phyloP scores from a whole-genome alignment of 495 filamentous ascomycete genomes.

The Aspergillus conjunctus region DNA sequence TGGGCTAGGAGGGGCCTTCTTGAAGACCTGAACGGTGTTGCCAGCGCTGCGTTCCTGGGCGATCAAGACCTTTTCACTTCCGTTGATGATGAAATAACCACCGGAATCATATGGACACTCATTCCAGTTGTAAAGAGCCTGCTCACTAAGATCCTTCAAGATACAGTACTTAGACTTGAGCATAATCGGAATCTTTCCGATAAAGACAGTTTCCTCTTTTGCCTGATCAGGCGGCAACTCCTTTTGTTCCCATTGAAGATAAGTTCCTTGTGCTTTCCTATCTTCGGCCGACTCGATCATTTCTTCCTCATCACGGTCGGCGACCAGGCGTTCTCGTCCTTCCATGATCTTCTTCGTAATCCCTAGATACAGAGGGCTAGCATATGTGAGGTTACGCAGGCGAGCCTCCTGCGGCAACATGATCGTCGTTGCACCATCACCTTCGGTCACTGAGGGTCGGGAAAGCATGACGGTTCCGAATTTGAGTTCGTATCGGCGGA shows the following conservation, averaged over 20 bases:
- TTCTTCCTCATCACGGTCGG: slow-evolving; percentile 53
- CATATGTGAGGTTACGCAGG: slow-evolving; percentile 92
- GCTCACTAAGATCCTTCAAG: slow-evolving; percentile 75
- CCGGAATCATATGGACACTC: slow-evolving; percentile 98
- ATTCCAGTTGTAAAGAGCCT: slow-evolving; percentile 79
- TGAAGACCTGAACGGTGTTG: slow-evolving; percentile 98
- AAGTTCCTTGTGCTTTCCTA: slow-evolving; percentile 46
- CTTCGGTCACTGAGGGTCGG: slow-evolving; percentile 85
- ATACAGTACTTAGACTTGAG: slow-evolving; percentile 93
- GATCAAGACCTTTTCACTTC: slow-evolving; percentile 98
- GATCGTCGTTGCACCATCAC: slow-evolving; percentile 78
- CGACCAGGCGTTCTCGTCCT: slow-evolving; percentile 72
- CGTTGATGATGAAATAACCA: slow-evolving; percentile 99
- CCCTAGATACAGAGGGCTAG: slow-evolving; percentile 82
- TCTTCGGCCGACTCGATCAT: slow-evolving; percentile 48
- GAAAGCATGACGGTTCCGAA: slow-evolving; percentile 85
- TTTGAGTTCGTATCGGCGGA: slow-evolving; percentile 90
- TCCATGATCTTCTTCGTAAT: slow-evolving; percentile 79
- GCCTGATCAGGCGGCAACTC: slow-evolving; percentile 61
- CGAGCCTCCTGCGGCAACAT: slow-evolving; percentile 92
- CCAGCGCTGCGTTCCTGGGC: slow-evolving; percentile 96
- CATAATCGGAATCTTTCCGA: slow-evolving; percentile 97
- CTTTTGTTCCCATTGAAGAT: slow-evolving; percentile 54
- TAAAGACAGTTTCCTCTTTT: slow-evolving; percentile 71
- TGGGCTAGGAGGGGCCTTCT: slow-evolving; percentile 84